Conservation (phyloP, 306 rosid species). For the Cajanus cajan region DNA sequence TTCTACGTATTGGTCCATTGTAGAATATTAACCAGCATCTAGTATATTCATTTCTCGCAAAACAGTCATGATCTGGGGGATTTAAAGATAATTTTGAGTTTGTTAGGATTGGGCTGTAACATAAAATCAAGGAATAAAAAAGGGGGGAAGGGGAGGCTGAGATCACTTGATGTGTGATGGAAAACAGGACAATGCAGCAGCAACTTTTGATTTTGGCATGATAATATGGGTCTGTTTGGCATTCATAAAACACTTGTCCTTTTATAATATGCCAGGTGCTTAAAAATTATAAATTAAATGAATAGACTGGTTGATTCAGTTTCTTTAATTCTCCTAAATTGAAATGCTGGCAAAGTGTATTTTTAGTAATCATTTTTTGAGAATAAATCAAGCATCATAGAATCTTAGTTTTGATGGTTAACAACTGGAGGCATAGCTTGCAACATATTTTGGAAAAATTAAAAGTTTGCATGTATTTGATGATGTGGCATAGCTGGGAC, state of each 20-base stretch:
- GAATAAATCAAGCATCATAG: constrained; percentile 2
- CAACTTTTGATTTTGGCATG: constrained; percentile 2
- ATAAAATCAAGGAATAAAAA: background rate
- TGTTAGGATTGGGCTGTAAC: background rate
- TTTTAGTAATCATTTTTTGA: background rate
- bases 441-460: constrained; percentile 12
- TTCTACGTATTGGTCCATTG: background rate
- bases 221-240: background rate
- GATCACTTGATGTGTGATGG: background rate
- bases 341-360: background rate
- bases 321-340: constrained; percentile 14
- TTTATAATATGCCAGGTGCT: background rate
- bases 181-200: constrained; percentile 11
- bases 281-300: background rate
- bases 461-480: constrained; percentile 9
- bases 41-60: background rate
- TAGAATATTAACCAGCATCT: background rate
- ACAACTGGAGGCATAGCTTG: constrained; percentile 1
- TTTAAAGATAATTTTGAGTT: background rate
- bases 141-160: background rate
- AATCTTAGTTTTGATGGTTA: constrained; percentile 9
- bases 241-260: background rate
- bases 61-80: background rate
- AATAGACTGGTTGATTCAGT: background rate
- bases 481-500: background rate